Percentiles rank a stretch among this genome's conserved stretches.
Evolutionary conservation across 352 stramenopile genomes (phyloP).

Genomic region (Phytophthora palmivora): DNA sequence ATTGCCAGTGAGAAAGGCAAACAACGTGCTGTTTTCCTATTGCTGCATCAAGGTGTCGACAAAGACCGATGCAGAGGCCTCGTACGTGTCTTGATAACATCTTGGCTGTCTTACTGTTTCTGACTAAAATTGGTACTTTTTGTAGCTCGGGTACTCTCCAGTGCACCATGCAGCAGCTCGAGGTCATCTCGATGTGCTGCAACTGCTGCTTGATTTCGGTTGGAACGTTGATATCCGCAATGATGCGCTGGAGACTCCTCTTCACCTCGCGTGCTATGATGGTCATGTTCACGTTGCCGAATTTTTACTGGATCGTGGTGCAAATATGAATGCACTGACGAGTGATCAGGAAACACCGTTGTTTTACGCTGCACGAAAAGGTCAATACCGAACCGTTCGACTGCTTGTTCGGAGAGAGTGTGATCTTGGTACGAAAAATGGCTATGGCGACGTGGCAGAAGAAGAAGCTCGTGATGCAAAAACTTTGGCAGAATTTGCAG

Average conservation of each 20-base stretch:
- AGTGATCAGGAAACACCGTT: conserved; percentile 69
- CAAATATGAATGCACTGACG: conserved; percentile 57
- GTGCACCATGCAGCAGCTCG: conserved; percentile 74
- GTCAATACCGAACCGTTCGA: conserved; percentile 63
- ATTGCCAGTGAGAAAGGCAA: conserved; percentile 80
- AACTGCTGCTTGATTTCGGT: conserved; percentile 71
- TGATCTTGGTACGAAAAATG: conserved; percentile 54
- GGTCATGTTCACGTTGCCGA: conserved; percentile 65
- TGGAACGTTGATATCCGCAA: conserved; percentile 59
- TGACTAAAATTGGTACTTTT: neutral
- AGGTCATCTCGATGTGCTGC: conserved; percentile 69
- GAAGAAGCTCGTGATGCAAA: conserved; percentile 68
- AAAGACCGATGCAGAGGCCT: conserved; percentile 67
- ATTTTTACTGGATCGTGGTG: conserved; percentile 67
- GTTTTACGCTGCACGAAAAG: conserved; percentile 80
- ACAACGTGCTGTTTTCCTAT: conserved; percentile 67
- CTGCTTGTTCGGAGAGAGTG: conserved; percentile 75
- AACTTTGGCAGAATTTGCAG: conserved; percentile 58
- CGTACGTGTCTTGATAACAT: conserved; percentile 33
- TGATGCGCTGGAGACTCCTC: conserved; percentile 62
- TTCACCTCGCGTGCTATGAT: conserved; percentile 74
- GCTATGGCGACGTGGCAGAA: conserved; percentile 72
- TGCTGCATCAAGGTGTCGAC: conserved; percentile 70
- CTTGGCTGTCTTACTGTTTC: neutral
- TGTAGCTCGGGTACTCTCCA: conserved; percentile 65